A percentile compares a stretch with the other conserved stretches of the same genome.
These are phyloP conservation scores for Neckera pumila DNA, from an alignment of 225 moss, liverwort and hornwort species.

Conservation along the genomic window DNA sequence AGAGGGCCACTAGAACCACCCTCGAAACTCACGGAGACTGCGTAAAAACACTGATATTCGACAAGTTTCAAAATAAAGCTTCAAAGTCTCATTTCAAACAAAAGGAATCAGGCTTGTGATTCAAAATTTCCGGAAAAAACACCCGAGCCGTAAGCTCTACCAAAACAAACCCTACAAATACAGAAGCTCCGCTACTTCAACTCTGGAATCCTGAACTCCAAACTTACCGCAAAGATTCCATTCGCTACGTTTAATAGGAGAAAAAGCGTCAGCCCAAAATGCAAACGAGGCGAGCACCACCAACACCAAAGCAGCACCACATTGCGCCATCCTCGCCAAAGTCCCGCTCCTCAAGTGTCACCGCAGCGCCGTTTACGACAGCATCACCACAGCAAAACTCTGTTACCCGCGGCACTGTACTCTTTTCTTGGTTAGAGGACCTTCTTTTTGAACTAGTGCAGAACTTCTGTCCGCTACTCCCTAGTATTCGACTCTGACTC, in stretches of 20 bases:
- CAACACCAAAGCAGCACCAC: neutral
- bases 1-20: neutral
- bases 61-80: neutral
- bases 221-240: conserved; percentile 37
- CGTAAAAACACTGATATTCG: neutral
- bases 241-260: conserved; percentile 9
- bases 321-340: conserved; percentile 14
- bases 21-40: neutral
- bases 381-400: neutral
- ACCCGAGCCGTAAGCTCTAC: neutral
- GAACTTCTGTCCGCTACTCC: conserved; percentile 14
- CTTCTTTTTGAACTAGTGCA: conserved; percentile 20
- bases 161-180: neutral
- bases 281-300: conserved; percentile 2
- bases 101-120: neutral
- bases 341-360: neutral
- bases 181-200: neutral
- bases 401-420: neutral
- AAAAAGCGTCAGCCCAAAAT: neutral
- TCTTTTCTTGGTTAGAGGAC: conserved; percentile 21
- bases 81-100: neutral
- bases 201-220: neutral
- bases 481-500: conserved; percentile 8
- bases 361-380: neutral
- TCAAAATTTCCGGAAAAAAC: neutral